These are phyloP conservation scores for Talaromyces sp. DNA, from an alignment of 2,329 filamentous ascomycete genomes.

Conservation along the genomic window DNA sequence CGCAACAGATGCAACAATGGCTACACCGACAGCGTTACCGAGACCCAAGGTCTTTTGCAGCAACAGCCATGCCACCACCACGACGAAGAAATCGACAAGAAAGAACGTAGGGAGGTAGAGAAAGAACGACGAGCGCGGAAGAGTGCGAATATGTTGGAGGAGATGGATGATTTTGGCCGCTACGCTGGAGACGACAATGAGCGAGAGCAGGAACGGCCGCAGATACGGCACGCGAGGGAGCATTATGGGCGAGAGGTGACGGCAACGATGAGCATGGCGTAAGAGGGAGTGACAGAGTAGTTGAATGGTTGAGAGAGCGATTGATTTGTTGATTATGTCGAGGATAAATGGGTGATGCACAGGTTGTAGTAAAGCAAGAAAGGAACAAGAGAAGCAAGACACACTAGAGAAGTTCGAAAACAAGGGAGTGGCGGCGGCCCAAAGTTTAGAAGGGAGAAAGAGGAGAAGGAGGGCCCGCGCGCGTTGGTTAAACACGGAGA, in stretches of 20 bases:
- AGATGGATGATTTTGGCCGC: constrained; percentile 24
- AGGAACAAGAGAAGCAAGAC: too few relatives aligned
- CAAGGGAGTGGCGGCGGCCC: too few relatives aligned
- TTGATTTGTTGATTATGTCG: neutral
- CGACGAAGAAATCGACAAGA: constrained; percentile 20
- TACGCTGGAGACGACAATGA: constrained; percentile 20
- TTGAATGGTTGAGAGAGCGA: neutral
- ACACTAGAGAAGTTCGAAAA: too few relatives aligned
- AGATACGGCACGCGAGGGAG: constrained; percentile 11
- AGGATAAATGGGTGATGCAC: neutral
- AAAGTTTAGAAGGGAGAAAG: neutral
- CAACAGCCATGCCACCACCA: constrained; percentile 16
- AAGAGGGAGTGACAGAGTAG: neutral
- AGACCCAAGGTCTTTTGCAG: constrained; percentile 17
- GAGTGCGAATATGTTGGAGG: constrained; percentile 19
- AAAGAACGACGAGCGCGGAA: constrained; percentile 16
- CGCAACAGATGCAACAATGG: constrained; percentile 16
- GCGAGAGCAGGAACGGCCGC: constrained; percentile 21
- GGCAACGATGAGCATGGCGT: constrained; percentile 15
- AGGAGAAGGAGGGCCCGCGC: neutral
- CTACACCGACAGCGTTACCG: constrained; percentile 13
- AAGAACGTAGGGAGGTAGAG: constrained; percentile 28
- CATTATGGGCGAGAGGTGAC: constrained; percentile 13
- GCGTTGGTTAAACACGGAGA: too few relatives aligned
- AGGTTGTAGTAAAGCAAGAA: neutral